Evolutionary conservation across 176 grass and related monocot species (phyloP), one percentile per base, ranked within the genome.

Genomic region (Microstegium vimineum): DNA sequence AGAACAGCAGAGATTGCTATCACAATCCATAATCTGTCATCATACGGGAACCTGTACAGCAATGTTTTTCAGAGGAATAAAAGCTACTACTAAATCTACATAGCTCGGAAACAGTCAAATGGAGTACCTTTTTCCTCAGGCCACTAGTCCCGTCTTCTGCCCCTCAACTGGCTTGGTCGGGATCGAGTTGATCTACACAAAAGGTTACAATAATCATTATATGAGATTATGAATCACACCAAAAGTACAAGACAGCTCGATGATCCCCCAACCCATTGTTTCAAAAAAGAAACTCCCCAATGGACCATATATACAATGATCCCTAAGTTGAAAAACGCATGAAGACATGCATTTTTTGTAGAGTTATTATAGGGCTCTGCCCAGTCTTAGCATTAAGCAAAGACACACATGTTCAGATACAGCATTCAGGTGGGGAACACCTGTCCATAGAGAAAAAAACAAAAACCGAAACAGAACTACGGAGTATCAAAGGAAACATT

Each of bases 61-160:
- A 31, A 61, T 67, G 38, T 30, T 25, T 69, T 9, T 11, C 38
- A 66, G 8, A 66, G 70, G 22, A 87, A 62, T 22, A 35, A 59
- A 28, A n/a, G 0, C 1, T 5, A 27, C 41, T 49, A 49, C n/a
- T 42, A 60, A 64, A 82, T 59, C 22, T 63, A 18, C 11, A 72
- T 2, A 75, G 51, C 66, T 11, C 26, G 28, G 20, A 41, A 86
- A 54, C 35, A 76, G 17, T 34, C 28, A 70, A 22, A 60, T 4
- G 22, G 11, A 71, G 43, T 56, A 92, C 94, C 91, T 97, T 97
- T 76, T 97, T 97, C 62, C 94, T 92, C 34, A 97, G 82, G 6
- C 94, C 91, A 35, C 91, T 97, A n/a, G 94, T 97, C 41, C 94
- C 0, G 94, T 97, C 85, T 97, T 97, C 77, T 97, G 91, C 17